phyloP scores from a whole-genome alignment of 305 asterid genomes.

The Solanum chacoense region DNA sequence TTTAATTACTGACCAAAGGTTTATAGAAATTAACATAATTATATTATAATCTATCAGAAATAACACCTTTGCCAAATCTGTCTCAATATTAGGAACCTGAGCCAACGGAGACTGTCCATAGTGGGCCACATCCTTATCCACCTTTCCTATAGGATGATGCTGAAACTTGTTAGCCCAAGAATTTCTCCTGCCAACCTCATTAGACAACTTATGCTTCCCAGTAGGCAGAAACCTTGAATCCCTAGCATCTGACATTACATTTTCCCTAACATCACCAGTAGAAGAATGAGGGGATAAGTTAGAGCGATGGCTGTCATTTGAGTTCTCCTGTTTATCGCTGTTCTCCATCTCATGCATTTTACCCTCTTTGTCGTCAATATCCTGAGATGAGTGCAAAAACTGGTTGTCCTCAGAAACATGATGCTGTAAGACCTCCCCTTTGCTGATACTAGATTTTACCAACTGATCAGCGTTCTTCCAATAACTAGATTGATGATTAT shows the following conservation, averaged over 20 bases:
- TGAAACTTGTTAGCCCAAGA: constrained; percentile 64
- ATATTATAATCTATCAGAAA: neutral
- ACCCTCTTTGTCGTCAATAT: constrained; percentile 29
- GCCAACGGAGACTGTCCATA: constrained; percentile 37
- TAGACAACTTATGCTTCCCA: constrained; percentile 47
- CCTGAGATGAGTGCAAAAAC: constrained; percentile 14
- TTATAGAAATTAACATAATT: neutral
- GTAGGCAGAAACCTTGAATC: constrained; percentile 48
- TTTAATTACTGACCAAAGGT: neutral
- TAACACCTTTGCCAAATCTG: constrained; percentile 27
- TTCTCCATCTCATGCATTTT: constrained; percentile 34
- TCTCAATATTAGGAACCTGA: constrained; percentile 30
- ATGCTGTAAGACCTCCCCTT: constrained; percentile 32
- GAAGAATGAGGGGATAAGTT: constrained; percentile 50
- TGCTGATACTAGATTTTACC: constrained; percentile 36
- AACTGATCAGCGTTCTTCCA: constrained; percentile 48
- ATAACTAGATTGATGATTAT: constrained; percentile 33
- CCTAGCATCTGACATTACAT: constrained; percentile 31
- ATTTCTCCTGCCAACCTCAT: constrained; percentile 37
- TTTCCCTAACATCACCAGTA: constrained; percentile 46
- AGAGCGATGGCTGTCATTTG: constrained; percentile 61
- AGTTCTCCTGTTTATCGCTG: constrained; percentile 41
- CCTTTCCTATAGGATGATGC: constrained; percentile 82
- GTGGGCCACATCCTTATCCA: constrained; percentile 44
- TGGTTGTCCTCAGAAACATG: constrained; percentile 30